Evolutionary conservation across 257 asterid genomes (phyloP).

Genomic region (Vinca minor): DNA sequence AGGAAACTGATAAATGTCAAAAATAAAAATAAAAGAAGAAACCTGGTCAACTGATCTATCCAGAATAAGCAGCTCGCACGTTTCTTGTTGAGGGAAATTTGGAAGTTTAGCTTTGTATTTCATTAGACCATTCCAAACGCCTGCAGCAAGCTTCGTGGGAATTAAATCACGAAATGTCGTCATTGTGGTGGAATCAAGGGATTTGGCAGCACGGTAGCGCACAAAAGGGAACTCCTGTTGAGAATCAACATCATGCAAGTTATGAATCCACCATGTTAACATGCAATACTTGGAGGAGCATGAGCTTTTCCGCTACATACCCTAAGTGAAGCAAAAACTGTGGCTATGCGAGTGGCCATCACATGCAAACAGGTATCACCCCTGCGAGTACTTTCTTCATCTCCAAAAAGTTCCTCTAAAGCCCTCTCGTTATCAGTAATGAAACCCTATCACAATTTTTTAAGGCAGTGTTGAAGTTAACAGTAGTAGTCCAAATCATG

Average conservation of each 20-base stretch:
- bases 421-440: conserved; percentile 90
- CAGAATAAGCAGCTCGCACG: conserved; percentile 91
- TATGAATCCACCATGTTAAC: conserved; percentile 9
- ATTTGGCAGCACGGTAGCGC: conserved; percentile 90
- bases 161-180: conserved; percentile 89
- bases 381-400: conserved; percentile 74
- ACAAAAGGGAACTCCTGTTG: conserved; percentile 91
- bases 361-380: conserved; percentile 70
- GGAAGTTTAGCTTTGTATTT: conserved; percentile 75
- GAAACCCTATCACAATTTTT: conserved; percentile 51
- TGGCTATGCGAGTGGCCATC: conserved; percentile 91
- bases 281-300: conserved; percentile 11
- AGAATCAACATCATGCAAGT: conserved; percentile 18
- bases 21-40: too few relatives aligned
- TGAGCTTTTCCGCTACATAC: conserved; percentile 31
- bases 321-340: conserved; percentile 89
- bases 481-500: background rate
- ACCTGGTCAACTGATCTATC: conserved; percentile 99
- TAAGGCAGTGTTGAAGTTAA: conserved; percentile 3
- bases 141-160: conserved; percentile 98
- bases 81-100: conserved; percentile 83
- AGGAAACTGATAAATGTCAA: conserved; percentile 9
- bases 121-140: conserved; percentile 80
- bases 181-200: conserved; percentile 87
- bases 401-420: conserved; percentile 90